Conservation (phyloP, 352 stramenopile species). For the Aphanomyces astaci region DNA sequence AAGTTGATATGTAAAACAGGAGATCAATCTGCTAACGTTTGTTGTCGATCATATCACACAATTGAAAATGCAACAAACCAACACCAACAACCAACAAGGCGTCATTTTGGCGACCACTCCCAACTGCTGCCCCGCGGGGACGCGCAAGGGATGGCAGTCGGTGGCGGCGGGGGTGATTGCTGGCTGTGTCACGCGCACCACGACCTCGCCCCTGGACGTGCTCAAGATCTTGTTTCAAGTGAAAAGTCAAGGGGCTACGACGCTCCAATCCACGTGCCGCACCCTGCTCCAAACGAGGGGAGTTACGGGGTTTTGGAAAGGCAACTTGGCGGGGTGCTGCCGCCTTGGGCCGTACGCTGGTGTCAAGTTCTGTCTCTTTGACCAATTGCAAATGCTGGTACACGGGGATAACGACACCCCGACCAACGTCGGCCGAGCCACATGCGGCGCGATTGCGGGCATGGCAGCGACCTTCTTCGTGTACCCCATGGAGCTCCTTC, state of each 20-base stretch:
- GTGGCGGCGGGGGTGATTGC: constrained; percentile 63
- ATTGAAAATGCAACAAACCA: not conserved
- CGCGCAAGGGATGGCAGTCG: constrained; percentile 35
- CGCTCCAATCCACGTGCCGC: not conserved
- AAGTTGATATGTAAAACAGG: no score
- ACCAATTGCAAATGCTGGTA: constrained; percentile 44
- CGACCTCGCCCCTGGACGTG: constrained; percentile 71
- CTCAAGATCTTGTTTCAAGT: no score
- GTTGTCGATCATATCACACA: no score
- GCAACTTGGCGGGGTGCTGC: constrained; percentile 67
- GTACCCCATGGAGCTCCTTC: constrained; percentile 71
- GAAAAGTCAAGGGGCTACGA: constrained; percentile 24
- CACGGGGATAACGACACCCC: constrained; percentile 25
- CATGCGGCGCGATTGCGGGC: constrained; percentile 50
- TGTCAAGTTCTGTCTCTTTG: no score
- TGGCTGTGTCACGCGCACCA: constrained; percentile 70
- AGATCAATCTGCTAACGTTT: no score
- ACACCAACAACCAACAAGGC: not conserved
- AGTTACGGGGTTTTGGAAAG: constrained; percentile 67
- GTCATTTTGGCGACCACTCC: no score
- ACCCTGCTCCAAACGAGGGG: constrained; percentile 53
- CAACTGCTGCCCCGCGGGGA: no score
- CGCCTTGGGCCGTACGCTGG: constrained; percentile 67
- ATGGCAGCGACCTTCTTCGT: constrained; percentile 59
- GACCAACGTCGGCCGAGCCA: constrained; percentile 43